Conservation (phyloP, 2,329 filamentous ascomycete genomes). For the Monosporascus sp. region DNA sequence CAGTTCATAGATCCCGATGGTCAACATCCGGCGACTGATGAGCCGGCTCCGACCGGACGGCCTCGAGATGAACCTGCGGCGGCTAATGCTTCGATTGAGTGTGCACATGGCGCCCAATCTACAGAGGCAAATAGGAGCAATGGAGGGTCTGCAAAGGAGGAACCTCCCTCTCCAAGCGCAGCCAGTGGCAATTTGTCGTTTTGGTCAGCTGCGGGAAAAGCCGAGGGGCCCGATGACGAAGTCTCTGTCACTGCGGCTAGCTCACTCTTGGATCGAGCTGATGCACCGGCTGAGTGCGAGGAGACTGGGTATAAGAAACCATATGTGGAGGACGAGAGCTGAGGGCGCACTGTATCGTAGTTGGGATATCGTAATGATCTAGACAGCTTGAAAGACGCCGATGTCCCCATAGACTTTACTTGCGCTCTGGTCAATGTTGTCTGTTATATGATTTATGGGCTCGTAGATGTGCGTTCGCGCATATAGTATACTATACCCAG, state of each 20-base stretch:
- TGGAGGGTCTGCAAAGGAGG: neutral
- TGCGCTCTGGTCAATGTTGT: no score
- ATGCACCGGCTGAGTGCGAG: neutral
- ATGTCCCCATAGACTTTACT: no score
- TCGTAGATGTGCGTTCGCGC: no score
- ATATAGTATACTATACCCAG: no score
- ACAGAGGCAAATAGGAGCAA: neutral
- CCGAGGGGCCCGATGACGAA: conserved; percentile 11
- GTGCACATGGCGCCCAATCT: neutral
- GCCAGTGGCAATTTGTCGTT: conserved; percentile 20
- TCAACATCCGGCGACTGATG: conserved; percentile 4
- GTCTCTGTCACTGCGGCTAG: conserved; percentile 20
- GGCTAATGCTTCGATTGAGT: neutral
- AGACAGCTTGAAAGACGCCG: no score
- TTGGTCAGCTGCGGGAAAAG: conserved; percentile 17
- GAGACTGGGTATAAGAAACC: conserved; percentile 13
- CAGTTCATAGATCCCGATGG: conserved; percentile 8
- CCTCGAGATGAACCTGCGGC: neutral
- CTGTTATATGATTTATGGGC: no score
- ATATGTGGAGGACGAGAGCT: conserved; percentile 18
- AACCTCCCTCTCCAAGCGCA: conserved; percentile 15
- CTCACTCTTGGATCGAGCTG: conserved; percentile 12
- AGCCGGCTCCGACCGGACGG: neutral
- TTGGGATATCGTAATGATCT: no score
- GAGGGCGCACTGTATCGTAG: neutral